Evolutionary conservation across 352 stramenopile species (phyloP).

Genomic region (Phytophthora chlamydospora): DNA sequence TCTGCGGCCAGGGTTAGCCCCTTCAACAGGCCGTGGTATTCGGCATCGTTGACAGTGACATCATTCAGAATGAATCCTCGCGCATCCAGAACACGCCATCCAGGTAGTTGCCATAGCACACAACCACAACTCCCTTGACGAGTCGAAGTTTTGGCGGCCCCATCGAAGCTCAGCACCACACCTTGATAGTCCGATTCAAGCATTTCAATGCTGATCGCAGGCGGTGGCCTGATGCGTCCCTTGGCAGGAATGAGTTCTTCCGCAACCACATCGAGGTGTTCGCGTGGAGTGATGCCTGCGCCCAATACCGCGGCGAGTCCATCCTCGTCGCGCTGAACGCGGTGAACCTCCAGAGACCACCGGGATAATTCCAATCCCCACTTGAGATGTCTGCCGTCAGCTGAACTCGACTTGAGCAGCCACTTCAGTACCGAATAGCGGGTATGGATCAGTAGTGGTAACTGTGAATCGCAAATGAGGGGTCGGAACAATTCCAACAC

Average conservation of each 20-base stretch:
- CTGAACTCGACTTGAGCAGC: constrained; percentile 3
- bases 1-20: neutral
- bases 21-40: constrained; percentile 7
- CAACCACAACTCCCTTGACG: constrained; percentile 11
- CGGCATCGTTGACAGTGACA: constrained; percentile 16
- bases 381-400: neutral
- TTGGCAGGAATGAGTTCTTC: constrained; percentile 11
- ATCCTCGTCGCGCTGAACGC: constrained; percentile 6
- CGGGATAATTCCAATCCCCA: constrained; percentile 2
- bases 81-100: neutral
- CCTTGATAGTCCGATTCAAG: constrained; percentile 3
- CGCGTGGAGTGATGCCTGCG: constrained; percentile 10
- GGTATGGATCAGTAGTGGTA: neutral
- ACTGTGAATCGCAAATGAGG: neutral
- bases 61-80: constrained; percentile 1
- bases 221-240: neutral
- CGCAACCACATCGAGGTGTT: constrained; percentile 8
- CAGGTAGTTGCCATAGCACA: constrained; percentile 8
- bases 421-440: constrained; percentile 14
- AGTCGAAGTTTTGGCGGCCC: constrained; percentile 5
- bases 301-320: constrained; percentile 7
- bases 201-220: constrained; percentile 11
- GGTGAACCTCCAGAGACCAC: constrained; percentile 5
- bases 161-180: constrained; percentile 11
- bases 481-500: neutral